Evolutionary conservation across 1,284 basidiomycete genomes (phyloP), one percentile per base, ranked within the genome.

Genomic region (Leccinum pachyderme): DNA sequence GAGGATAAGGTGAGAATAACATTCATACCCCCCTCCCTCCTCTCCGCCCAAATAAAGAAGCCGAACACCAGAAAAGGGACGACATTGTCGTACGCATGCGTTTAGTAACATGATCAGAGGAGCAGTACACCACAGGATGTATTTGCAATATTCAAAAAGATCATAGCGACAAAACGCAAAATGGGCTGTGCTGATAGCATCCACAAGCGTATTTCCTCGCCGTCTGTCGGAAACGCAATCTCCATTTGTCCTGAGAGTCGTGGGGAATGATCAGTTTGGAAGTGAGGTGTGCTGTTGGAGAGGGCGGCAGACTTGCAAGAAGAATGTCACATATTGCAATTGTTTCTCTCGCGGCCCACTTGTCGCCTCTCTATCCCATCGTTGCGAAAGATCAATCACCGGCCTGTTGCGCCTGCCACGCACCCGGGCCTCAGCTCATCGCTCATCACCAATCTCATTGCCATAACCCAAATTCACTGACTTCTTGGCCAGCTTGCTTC

Each of bases 221-320:
- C 87, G 64, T 91, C 89, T 4, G 68, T 91, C 87, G 5, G 86
- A 87, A 49, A 91, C 81, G 64, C 83, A 80, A 63, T 86, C 89
- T 69, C 87, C 89, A 68, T 87, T 89, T 76, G 90, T 91, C 64
- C 88, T 91, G 57, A 47, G 27, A 25, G 22, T 44, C 24, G 43
- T 5, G 37, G 43, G 37, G 43, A 25, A 9, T 25, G 9, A 41
- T 53, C 28, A 54, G 51, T 31, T 8, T 18, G 18, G 18, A 28
- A n/a, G 24, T 25, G 37, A 39, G 9, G 18, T 29, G 15, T 27
- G 15, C n/a, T 12, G 29, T 4, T 27, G 1, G 7, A 24, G 7
- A 24, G 22, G 37, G 18, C 2, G 12, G 3, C 31, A 22, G 22
- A 9, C 33, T 18, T 49, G 18, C n/a, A 22, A 9, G 4, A 24